Conservation (phyloP, 2,329 filamentous ascomycete genomes). For the Moelleriella libera region DNA sequence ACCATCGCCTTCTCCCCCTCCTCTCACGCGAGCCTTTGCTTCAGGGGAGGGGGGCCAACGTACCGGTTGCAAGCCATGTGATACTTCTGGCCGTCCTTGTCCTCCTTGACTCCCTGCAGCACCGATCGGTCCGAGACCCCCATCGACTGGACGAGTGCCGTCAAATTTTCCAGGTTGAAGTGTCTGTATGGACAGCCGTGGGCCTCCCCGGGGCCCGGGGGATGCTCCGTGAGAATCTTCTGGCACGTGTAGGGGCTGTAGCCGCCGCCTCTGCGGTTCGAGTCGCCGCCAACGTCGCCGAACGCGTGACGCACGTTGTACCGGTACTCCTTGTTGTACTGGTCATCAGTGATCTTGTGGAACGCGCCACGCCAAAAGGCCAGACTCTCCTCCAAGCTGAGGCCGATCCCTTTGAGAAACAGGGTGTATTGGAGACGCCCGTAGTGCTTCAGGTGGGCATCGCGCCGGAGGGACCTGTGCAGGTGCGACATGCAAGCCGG, state of each 20-base stretch:
- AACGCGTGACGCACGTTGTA: conserved; percentile 96
- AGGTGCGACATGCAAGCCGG: conserved; percentile 90
- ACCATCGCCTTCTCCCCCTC: background rate
- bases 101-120: conserved; percentile 69
- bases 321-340: conserved; percentile 93
- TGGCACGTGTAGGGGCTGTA: conserved; percentile 91
- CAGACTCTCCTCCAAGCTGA: conserved; percentile 82
- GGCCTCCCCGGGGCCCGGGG: conserved; percentile 72
- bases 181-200: conserved; percentile 97
- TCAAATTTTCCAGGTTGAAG: conserved; percentile 78
- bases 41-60: conserved; percentile 10
- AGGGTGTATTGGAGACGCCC: conserved; percentile 89
- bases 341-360: conserved; percentile 77
- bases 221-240: conserved; percentile 82
- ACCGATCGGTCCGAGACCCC: conserved; percentile 69
- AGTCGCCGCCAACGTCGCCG: conserved; percentile 87
- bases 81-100: conserved; percentile 76
- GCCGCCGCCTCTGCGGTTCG: conserved; percentile 71
- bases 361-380: conserved; percentile 85
- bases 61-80: conserved; percentile 92
- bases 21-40: background rate
- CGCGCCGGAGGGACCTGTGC: conserved; percentile 72
- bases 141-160: conserved; percentile 57
- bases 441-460: conserved; percentile 84
- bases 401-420: conserved; percentile 89